Conservation (phyloP, 306 rosid species). For the Cicer judaicum region DNA sequence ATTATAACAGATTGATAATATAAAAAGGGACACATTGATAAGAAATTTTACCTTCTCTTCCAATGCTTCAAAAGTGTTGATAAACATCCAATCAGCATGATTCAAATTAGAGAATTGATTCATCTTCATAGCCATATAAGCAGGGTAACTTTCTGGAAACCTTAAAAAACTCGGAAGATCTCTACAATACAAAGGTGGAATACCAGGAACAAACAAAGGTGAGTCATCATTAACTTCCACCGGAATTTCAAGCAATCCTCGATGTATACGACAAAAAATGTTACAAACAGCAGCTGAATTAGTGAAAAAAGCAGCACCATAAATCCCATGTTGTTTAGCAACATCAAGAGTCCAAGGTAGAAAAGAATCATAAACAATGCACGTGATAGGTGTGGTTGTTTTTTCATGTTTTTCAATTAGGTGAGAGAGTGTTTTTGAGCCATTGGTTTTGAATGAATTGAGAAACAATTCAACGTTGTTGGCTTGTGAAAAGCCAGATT, state of each 20-base stretch:
- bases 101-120: conserved; percentile 59
- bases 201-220: conserved; percentile 56
- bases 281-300: conserved; percentile 54
- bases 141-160: conserved; percentile 63
- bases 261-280: conserved; percentile 52
- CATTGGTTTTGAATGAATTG: conserved; percentile 47
- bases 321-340: conserved; percentile 52
- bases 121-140: conserved; percentile 67
- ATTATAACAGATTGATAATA: too few relatives aligned
- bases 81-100: conserved; percentile 60
- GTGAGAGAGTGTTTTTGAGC: conserved; percentile 48
- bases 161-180: conserved; percentile 62
- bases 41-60: conserved; percentile 54
- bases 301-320: conserved; percentile 54
- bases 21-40: neutral
- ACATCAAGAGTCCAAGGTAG: conserved; percentile 64
- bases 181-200: conserved; percentile 53
- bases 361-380: conserved; percentile 59
- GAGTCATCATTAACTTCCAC: conserved; percentile 38
- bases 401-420: conserved; percentile 34
- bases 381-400: conserved; percentile 41
- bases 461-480: conserved; percentile 39
- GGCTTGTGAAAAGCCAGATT: conserved; percentile 56
- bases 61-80: conserved; percentile 60
- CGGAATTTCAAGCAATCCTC: conserved; percentile 47